Base-by-base conservation (phyloP, 2,329 filamentous ascomycete genomes). In the Nigrospora osmanthi region DNA sequence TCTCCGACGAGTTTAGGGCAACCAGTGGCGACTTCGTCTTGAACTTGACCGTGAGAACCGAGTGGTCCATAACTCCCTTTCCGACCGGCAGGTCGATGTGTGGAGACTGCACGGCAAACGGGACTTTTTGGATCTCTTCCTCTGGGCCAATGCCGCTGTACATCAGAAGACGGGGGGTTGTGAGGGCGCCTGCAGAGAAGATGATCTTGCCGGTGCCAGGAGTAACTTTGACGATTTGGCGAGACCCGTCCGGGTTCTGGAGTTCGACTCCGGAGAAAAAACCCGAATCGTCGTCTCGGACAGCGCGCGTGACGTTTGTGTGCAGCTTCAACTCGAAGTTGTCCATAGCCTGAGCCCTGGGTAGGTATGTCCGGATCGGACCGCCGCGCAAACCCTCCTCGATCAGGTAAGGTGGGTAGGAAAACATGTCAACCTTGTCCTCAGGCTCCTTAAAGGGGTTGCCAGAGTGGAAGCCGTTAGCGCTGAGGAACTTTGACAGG, bases 241-340 rank as follows among this genome's bases (percentile, higher is more conserved):
- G 71, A 49, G 73, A 72, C 9, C 81, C 80, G 12, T 70, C 73
- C 34, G 65, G 62, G 15, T 66, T 63, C 54, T 81, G 74, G n/a
- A 86, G 71, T 58, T 87, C 78, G 17, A 87, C 73, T 47, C 83
- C 83, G 2, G 80, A 84, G 49, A 83, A 71, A 28, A 28, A 28
- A 28, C 6, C 23, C 44, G 73, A 72, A 39, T 78, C 73, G 5
- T 78, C 79, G 11, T 69, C 71, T 11, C 85, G 80, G 14, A 87
- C 65, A 32, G 87, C 73, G 32, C 83, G 75, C 49, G 76, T 72
- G 16, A 85, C 83, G 40, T 76, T 74, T 2, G 82, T 85, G 59
- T 83, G 80, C 35, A 78, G 76, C 70, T 78, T 79, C 36, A 89
- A 69, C 46, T 77, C 73, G 64, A 89, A 88, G 66, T 87, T 85